Conservation (phyloP, 345 rosid genomes). For the Clausena lansium region DNA sequence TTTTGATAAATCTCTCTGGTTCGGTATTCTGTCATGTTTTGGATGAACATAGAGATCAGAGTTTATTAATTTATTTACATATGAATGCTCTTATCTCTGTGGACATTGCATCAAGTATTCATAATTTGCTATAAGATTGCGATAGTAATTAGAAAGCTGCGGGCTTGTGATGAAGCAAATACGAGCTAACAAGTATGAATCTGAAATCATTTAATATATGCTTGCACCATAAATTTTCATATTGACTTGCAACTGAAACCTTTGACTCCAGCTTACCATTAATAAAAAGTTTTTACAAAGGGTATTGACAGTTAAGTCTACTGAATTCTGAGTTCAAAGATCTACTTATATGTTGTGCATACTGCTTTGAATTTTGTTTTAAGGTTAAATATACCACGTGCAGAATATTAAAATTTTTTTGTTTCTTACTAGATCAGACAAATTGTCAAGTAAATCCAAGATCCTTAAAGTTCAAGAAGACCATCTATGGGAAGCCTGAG, state of each 20-base stretch:
- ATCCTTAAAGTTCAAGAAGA: slow-evolving; percentile 70
- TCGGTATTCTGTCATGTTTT: neutral
- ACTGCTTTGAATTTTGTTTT: slow-evolving; percentile 5
- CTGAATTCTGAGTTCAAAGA: neutral
- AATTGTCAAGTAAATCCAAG: slow-evolving; percentile 49
- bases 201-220: neutral
- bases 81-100: neutral
- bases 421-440: slow-evolving; percentile 52
- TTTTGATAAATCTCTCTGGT: neutral
- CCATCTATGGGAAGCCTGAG: slow-evolving; percentile 91
- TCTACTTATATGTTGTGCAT: neutral
- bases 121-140: neutral
- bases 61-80: neutral
- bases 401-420: slow-evolving; percentile 10
- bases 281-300: neutral
- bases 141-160: neutral
- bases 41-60: neutral
- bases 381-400: neutral
- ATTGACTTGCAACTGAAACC: neutral
- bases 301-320: neutral
- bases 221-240: neutral
- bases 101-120: neutral
- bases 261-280: neutral
- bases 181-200: neutral
- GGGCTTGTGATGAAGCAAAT: neutral